Base-by-base conservation (phyloP, 352 stramenopile species). In the Pythium grandisporangium region DNA sequence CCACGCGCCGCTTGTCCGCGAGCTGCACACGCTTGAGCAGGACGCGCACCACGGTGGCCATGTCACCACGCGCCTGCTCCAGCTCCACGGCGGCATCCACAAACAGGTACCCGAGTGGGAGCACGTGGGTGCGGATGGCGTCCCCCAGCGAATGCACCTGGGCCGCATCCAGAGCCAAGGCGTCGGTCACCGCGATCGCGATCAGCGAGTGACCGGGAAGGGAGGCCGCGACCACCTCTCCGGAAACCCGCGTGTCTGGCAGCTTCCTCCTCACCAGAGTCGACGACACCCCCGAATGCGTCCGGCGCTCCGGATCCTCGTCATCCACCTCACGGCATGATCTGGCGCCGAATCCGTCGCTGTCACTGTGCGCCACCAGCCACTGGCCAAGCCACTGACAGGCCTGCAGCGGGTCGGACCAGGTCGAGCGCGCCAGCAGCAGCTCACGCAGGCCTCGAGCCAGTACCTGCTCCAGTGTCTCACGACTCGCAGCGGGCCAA, bases 321-420 rank as follows among this genome's bases (percentile, higher is more conserved):
- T n/a, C n/a, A n/a, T n/a, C n/a, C n/a, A n/a, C n/a, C n/a, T n/a
- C n/a, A n/a, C n/a, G n/a, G n/a, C n/a, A n/a, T n/a, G n/a, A n/a
- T n/a, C n/a, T n/a, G n/a, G n/a, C n/a, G n/a, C n/a, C n/a, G n/a
- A n/a, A n/a, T 48, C 26, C 26, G 22, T 24, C 37, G 43, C 37
- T n/a, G n/a, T 54, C 40, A 26, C 37, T 45, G 16, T 61, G 33
- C 26, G 13, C 30, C 1, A 83, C 34, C 23, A 83, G 44, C 66
- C 66, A 79, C 35, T 68, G 37, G 12, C 70, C 66, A 6, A 83
- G 62, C 70, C 66, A 83, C 23, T 34, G 42, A 49, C 70, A 80
- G 0, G 64, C 70, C 34, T 66, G 58, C 12, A 77, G 30, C 26
- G 66, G 56, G 30, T 58, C 46, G 19, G 36, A 26, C 14, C 59